These are phyloP conservation scores for Cenchrus purpureus DNA, from an alignment of 176 grass and related monocot species.

Conservation along the genomic window DNA sequence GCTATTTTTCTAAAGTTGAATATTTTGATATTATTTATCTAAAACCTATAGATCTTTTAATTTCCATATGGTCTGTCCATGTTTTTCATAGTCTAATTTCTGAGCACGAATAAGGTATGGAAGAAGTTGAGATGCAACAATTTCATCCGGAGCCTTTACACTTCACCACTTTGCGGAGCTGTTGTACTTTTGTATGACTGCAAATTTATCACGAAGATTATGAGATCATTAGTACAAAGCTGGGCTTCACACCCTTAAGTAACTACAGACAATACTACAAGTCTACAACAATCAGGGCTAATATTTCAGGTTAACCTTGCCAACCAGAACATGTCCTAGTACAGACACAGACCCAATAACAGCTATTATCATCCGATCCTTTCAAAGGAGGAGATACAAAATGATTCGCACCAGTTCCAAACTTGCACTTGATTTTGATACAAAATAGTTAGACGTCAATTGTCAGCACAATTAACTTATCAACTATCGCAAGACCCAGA, in stretches of 20 bases:
- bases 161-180: too few species aligned
- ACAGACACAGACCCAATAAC: background rate
- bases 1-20: too few species aligned
- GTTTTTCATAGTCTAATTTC: too few species aligned
- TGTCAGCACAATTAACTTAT: slow-evolving; percentile 38
- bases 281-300: too few species aligned
- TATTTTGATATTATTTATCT: too few species aligned
- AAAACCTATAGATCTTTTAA: too few species aligned
- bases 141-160: background rate
- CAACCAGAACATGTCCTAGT: background rate
- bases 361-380: slow-evolving; percentile 7
- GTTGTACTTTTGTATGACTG: background rate
- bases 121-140: background rate
- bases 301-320: background rate
- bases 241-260: background rate
- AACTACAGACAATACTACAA: background rate
- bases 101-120: too few species aligned
- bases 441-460: slow-evolving; percentile 44
- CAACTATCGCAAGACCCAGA: background rate
- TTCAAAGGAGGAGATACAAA: background rate
- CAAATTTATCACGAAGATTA: background rate
- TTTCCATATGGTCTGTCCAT: too few species aligned
- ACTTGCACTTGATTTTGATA: slow-evolving; percentile 46
- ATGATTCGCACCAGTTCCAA: background rate
- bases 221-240: background rate